Percentiles rank a stretch among this genome's conserved stretches.
phyloP scores from a whole-genome alignment of 1,284 basidiomycete species.

The Testicularia cyperi region DNA sequence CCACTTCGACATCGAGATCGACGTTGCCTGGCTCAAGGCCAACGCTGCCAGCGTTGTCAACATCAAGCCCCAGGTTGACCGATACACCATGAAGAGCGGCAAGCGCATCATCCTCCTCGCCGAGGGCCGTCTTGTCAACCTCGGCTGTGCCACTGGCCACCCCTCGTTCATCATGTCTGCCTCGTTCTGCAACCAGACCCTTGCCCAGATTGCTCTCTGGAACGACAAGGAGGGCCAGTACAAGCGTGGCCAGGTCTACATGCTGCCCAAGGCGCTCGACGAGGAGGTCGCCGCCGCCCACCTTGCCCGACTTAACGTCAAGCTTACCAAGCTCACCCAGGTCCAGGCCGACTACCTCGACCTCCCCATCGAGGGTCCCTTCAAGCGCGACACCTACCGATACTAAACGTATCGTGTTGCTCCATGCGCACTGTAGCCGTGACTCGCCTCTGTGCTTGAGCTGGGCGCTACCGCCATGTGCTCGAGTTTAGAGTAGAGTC shows the following conservation, averaged over 20 bases:
- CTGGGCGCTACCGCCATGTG: neutral
- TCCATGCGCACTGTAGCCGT: no score
- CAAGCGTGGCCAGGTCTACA: slow-evolving; percentile 67
- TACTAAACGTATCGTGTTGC: slow-evolving; percentile 46
- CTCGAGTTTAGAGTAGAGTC: neutral
- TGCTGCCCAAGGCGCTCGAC: slow-evolving; percentile 92
- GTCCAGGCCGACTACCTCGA: slow-evolving; percentile 90
- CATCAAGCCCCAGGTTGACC: slow-evolving; percentile 99
- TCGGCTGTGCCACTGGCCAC: slow-evolving; percentile 73
- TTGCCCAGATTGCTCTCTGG: slow-evolving; percentile 99
- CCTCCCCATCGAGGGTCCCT: slow-evolving; percentile 83
- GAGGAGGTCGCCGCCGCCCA: slow-evolving; percentile 98
- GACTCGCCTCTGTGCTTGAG: neutral
- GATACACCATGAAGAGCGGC: slow-evolving; percentile 76
- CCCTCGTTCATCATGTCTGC: slow-evolving; percentile 94
- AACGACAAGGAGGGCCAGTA: slow-evolving; percentile 73
- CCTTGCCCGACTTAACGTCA: slow-evolving; percentile 85
- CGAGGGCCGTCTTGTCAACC: slow-evolving; percentile 97
- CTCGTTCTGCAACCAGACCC: slow-evolving; percentile 97
- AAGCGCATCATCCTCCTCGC: slow-evolving; percentile 92
- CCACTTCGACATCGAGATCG: slow-evolving; percentile 98
- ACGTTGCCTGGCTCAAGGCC: slow-evolving; percentile 96
- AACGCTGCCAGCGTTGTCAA: slow-evolving; percentile 83
- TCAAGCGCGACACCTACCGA: slow-evolving; percentile 66
- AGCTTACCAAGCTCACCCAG: slow-evolving; percentile 78